Conservation (phyloP, 2,329 filamentous ascomycete genomes). For the Alternaria panax region DNA sequence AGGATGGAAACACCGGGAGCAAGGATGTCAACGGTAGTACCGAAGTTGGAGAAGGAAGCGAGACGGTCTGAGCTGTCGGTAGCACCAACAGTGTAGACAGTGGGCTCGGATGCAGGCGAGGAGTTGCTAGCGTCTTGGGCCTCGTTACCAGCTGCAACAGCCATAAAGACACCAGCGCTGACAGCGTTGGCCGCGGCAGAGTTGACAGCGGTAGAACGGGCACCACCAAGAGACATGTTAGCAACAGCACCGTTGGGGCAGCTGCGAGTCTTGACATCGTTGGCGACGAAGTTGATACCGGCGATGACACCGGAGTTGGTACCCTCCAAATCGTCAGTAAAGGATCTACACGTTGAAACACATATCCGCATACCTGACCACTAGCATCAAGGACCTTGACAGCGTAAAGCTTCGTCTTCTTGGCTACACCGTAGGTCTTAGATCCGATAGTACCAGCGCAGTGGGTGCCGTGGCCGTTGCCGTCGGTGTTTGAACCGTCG, state of each 20-base stretch:
- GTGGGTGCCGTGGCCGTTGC: slow-evolving; percentile 52
- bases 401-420: slow-evolving; percentile 50
- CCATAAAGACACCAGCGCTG: slow-evolving; percentile 49
- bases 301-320: slow-evolving; percentile 51
- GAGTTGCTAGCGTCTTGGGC: slow-evolving; percentile 40
- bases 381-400: slow-evolving; percentile 51
- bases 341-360: slow-evolving; percentile 2
- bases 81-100: slow-evolving; percentile 52
- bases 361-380: slow-evolving; percentile 41
- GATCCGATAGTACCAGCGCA: slow-evolving; percentile 49
- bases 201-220: slow-evolving; percentile 48
- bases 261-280: slow-evolving; percentile 44
- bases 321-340: slow-evolving; percentile 38
- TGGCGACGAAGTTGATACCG: slow-evolving; percentile 49
- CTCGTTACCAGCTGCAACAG: slow-evolving; percentile 53
- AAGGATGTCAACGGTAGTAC: slow-evolving; percentile 48
- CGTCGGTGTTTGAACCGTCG: slow-evolving; percentile 46
- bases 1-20: slow-evolving; percentile 53
- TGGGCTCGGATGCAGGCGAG: slow-evolving; percentile 50
- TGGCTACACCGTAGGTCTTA: slow-evolving; percentile 50
- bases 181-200: slow-evolving; percentile 48
- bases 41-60: slow-evolving; percentile 53
- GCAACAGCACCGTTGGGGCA: slow-evolving; percentile 49
- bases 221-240: slow-evolving; percentile 53
- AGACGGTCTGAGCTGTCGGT: slow-evolving; percentile 47